phyloP scores from a whole-genome alignment of 192 early-diverging fungal genomes.

The Backusella psychrophila region DNA sequence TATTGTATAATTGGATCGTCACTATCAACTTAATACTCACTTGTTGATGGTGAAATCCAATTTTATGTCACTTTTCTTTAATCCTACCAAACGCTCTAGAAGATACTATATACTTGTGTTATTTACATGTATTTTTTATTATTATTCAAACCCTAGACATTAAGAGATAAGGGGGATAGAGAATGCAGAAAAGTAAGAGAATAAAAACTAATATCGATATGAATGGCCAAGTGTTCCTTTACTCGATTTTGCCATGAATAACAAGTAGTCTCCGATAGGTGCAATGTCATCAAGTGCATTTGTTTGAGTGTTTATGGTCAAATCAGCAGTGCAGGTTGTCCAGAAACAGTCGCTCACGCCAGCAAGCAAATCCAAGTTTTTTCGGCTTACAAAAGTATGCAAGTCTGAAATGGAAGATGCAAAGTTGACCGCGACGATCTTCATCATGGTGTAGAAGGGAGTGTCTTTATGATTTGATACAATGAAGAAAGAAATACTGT shows the following conservation, averaged over 20 bases:
- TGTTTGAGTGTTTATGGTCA: too few relatives aligned
- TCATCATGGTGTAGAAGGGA: not conserved
- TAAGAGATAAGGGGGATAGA: too few relatives aligned
- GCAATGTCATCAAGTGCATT: too few relatives aligned
- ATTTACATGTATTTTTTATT: not conserved
- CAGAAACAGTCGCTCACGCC: not conserved
- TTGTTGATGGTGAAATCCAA: slow-evolving; percentile 9
- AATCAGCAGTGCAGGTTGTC: not conserved
- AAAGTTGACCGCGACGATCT: not conserved
- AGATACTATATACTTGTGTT: not conserved
- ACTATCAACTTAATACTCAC: slow-evolving; percentile 5
- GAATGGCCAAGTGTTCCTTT: too few relatives aligned
- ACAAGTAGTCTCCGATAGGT: too few relatives aligned
- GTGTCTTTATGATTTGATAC: not conserved
- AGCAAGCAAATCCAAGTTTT: not conserved
- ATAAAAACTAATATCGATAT: too few relatives aligned
- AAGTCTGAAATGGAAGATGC: not conserved
- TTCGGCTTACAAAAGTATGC: not conserved
- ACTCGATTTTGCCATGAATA: too few relatives aligned
- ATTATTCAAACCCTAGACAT: too few relatives aligned
- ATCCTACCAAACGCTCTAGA: slow-evolving; percentile 8
- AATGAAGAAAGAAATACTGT: not conserved
- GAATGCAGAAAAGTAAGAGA: too few relatives aligned
- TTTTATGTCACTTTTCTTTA: slow-evolving; percentile 13
- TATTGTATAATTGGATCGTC: too few relatives aligned